phyloP scores from a whole-genome alignment of 2,329 filamentous ascomycete genomes.

The Pseudocercospora fijiensis region DNA sequence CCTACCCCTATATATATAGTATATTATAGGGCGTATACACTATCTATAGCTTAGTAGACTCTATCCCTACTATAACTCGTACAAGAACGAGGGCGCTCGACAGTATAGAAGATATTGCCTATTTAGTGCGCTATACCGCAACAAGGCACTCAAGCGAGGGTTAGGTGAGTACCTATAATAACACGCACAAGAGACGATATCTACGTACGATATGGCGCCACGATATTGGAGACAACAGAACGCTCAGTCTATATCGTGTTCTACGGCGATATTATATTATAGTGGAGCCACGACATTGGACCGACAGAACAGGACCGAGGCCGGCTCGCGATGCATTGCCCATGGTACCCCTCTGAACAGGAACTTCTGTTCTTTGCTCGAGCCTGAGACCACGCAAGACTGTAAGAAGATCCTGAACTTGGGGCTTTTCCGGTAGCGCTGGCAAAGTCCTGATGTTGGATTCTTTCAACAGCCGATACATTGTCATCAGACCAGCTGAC shows the following conservation, averaged over 20 bases:
- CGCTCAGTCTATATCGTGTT: too few species aligned
- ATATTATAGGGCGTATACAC: too few species aligned
- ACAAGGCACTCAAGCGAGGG: too few species aligned
- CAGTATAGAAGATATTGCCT: too few species aligned
- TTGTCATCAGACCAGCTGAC: conserved; percentile 21
- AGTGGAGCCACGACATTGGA: too few species aligned
- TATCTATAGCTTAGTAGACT: too few species aligned
- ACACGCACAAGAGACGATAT: too few species aligned
- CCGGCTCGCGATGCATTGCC: background rate
- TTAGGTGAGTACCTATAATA: background rate
- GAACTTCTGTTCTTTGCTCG: conserved; percentile 1
- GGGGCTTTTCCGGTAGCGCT: conserved; percentile 21
- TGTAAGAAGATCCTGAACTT: conserved; percentile 24
- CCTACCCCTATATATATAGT: too few species aligned
- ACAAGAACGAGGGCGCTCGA: too few species aligned
- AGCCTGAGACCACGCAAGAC: conserved; percentile 19
- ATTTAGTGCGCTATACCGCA: background rate
- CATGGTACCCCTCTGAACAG: background rate
- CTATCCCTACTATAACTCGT: background rate
- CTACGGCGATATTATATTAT: too few species aligned
- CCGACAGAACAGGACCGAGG: background rate
- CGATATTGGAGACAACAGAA: too few species aligned
- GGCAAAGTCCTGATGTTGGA: conserved; percentile 25
- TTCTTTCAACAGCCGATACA: conserved; percentile 26
- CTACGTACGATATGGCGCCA: too few species aligned